A percentile compares a stretch with the other conserved stretches of the same genome.
Conservation (phyloP, 257 asterid species). For the Ocimum tenuiflorum region DNA sequence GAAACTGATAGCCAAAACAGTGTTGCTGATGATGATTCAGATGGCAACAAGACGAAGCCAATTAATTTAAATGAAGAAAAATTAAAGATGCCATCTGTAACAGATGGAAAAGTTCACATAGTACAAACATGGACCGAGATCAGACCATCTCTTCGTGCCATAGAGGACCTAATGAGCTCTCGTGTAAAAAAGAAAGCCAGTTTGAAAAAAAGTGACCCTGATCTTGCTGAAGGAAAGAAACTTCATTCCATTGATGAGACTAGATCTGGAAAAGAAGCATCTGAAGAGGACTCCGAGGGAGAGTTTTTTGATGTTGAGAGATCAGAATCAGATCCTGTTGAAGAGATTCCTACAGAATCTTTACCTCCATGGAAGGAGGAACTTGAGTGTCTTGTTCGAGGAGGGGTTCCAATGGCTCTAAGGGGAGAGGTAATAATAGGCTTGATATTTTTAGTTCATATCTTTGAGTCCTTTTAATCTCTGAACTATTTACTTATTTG, state of each 20-base stretch:
- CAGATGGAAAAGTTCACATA: slow-evolving; percentile 36
- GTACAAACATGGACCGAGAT: slow-evolving; percentile 70
- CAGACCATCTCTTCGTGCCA: slow-evolving; percentile 60
- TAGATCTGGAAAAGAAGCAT: slow-evolving; percentile 46
- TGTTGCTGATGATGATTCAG: slow-evolving; percentile 22
- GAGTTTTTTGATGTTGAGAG: slow-evolving; percentile 90
- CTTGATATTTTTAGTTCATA: not conserved
- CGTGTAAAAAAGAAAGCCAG: slow-evolving; percentile 49
- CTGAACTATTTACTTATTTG: slow-evolving; percentile 11
- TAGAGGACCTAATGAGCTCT: slow-evolving; percentile 73
- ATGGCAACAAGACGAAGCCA: slow-evolving; percentile 14
- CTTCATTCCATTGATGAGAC: slow-evolving; percentile 45
- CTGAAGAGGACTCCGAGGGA: slow-evolving; percentile 95
- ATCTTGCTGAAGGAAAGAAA: slow-evolving; percentile 24
- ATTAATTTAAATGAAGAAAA: slow-evolving; percentile 20
- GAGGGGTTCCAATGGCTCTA: slow-evolving; percentile 95
- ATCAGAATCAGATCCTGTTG: slow-evolving; percentile 71
- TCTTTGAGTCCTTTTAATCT: slow-evolving; percentile 9
- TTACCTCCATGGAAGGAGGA: slow-evolving; percentile 68
- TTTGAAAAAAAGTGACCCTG: slow-evolving; percentile 26
- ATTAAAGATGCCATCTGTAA: slow-evolving; percentile 27
- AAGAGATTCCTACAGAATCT: slow-evolving; percentile 42
- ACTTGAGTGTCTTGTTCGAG: slow-evolving; percentile 83
- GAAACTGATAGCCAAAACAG: slow-evolving; percentile 22
- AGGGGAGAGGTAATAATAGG: slow-evolving; percentile 82